Percentiles rank a stretch among this genome's conserved stretches.
These are phyloP conservation scores for Fusarium beomiforme DNA, from an alignment of 2,329 filamentous ascomycete species.

Conservation along the genomic window DNA sequence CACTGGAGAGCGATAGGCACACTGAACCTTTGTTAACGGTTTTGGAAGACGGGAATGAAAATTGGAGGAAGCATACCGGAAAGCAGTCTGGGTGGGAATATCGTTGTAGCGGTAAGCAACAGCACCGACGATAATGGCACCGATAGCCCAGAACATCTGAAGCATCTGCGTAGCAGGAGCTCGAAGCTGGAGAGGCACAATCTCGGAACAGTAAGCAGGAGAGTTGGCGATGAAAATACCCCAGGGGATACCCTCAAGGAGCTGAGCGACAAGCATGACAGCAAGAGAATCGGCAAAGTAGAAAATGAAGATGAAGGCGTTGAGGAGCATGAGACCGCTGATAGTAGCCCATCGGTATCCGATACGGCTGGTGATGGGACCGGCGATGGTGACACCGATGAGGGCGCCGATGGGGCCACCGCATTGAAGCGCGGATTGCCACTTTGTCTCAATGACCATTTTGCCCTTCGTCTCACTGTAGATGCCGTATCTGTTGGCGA, in stretches of 20 bases:
- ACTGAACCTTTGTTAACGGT: constrained; percentile 44
- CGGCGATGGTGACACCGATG: constrained; percentile 50
- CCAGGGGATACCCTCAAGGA: constrained; percentile 69
- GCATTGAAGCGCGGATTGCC: constrained; percentile 52
- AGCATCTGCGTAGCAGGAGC: constrained; percentile 67
- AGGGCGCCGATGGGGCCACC: constrained; percentile 50
- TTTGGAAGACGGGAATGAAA: constrained; percentile 21
- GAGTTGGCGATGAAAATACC: constrained; percentile 72
- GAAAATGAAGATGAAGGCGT: constrained; percentile 57
- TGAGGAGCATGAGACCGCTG: constrained; percentile 50
- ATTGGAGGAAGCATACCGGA: constrained; percentile 9
- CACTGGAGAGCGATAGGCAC: constrained; percentile 66
- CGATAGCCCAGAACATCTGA: constrained; percentile 73
- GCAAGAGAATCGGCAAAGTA: constrained; percentile 60
- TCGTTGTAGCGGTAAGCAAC: constrained; percentile 63
- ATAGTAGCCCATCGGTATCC: constrained; percentile 53
- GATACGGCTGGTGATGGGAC: constrained; percentile 50
- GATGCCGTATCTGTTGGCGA: constrained; percentile 52
- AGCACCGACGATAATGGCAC: constrained; percentile 66
- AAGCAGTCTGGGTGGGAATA: constrained; percentile 4
- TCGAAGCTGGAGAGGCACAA: constrained; percentile 66
- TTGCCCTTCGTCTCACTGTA: constrained; percentile 26
- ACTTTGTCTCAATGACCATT: constrained; percentile 51
- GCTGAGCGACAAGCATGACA: constrained; percentile 60
- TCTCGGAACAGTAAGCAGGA: constrained; percentile 69